Conservation (phyloP, 148 eudicot species). For the Beta vulgaris region DNA sequence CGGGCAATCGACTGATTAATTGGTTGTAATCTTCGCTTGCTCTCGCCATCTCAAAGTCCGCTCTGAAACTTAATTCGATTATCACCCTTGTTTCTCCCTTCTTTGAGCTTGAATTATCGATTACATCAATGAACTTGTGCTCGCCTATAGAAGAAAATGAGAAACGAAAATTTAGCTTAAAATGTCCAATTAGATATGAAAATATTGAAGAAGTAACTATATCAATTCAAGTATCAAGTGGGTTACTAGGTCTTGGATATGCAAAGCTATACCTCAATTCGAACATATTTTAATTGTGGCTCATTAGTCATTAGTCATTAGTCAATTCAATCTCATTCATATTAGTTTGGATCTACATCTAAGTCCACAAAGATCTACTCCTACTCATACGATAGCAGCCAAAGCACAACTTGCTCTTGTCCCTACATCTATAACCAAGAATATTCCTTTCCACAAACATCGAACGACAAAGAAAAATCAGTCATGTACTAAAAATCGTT, state of each 20-base stretch:
- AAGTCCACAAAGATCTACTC: not conserved
- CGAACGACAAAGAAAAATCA: not conserved
- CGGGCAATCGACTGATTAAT: conserved; percentile 57
- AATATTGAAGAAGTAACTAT: not conserved
- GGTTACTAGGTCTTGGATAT: not conserved
- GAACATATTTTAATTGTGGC: not conserved
- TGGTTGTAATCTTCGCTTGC: conserved; percentile 81
- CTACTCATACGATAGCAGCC: not conserved
- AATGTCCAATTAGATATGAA: not conserved
- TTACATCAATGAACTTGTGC: conserved; percentile 72
- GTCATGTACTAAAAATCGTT: no score
- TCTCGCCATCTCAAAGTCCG: conserved; percentile 78
- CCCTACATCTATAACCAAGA: not conserved
- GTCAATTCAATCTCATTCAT: conserved; percentile 7
- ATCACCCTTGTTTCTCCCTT: conserved; percentile 63
- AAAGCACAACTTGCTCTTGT: conserved; percentile 3
- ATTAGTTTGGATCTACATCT: not conserved
- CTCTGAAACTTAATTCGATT: conserved; percentile 71
- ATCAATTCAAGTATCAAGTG: not conserved
- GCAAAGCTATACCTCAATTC: not conserved
- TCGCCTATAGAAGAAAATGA: conserved; percentile 43
- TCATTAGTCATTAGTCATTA: not conserved
- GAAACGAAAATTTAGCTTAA: not conserved
- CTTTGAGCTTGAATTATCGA: conserved; percentile 49
- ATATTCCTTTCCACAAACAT: not conserved